phyloP scores from a whole-genome alignment of 2,329 filamentous ascomycete genomes.

The Kalmusia sp. region DNA sequence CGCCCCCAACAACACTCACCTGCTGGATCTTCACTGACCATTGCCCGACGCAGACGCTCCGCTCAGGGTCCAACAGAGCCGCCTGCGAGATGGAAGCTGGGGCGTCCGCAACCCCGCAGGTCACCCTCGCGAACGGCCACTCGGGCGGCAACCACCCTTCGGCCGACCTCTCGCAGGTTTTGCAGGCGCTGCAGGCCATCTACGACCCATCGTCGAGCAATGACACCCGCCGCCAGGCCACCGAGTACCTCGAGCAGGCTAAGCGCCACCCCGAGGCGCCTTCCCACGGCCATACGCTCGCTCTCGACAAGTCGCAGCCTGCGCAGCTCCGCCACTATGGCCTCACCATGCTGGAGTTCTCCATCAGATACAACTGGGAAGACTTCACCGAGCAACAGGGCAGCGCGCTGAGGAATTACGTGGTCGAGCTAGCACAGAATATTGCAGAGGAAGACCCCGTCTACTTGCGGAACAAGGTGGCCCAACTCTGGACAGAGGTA shows the following conservation, averaged over 20 bases:
- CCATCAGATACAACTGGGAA: constrained; percentile 84
- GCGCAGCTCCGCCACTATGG: constrained; percentile 92
- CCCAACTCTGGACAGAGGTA: constrained; percentile 92
- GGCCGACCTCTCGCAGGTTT: constrained; percentile 68
- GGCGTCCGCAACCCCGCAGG: constrained; percentile 34
- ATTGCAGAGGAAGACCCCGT: constrained; percentile 75
- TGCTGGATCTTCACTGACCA: constrained; percentile 5
- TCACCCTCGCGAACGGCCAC: constrained; percentile 25
- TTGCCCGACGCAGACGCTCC: constrained; percentile 15
- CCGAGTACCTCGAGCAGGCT: constrained; percentile 83
- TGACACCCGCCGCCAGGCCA: constrained; percentile 80
- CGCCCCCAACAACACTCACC: constrained; percentile 10
- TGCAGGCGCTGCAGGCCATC: constrained; percentile 85
- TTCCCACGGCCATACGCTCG: constrained; percentile 83
- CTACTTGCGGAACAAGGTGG: constrained; percentile 92
- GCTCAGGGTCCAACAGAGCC: constrained; percentile 18
- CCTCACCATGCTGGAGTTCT: constrained; percentile 87
- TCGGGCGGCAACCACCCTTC: constrained; percentile 16
- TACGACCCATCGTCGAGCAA: constrained; percentile 85
- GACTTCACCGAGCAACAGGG: constrained; percentile 74
- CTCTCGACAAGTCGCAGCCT: constrained; percentile 75
- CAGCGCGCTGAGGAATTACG: constrained; percentile 73
- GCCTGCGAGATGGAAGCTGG: constrained; percentile 41
- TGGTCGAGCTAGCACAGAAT: constrained; percentile 77
- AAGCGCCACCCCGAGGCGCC: constrained; percentile 82